Evolutionary conservation across 805 yeast species (phyloP), one percentile per base, ranked within the genome.

Genomic region (Cyberlindnera bimundalis): DNA sequence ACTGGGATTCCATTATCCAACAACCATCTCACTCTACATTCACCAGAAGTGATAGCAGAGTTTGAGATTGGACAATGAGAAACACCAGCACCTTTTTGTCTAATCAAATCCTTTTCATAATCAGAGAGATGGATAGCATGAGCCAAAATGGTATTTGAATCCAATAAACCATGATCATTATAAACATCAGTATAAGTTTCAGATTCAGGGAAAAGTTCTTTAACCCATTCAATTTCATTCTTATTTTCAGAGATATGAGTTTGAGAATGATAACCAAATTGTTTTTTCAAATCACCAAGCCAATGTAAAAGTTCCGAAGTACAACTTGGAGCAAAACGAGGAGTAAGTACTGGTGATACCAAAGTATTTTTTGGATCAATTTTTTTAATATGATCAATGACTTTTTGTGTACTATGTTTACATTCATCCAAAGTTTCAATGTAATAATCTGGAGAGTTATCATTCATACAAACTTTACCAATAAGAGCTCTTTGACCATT

Each of bases 11-110:
- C 76, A 29, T 73, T 71, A 33, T 81, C 70, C 40, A 89, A 66
- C 30, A 87, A 64, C 70, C 81, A 74, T 50, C 83, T 74, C 10
- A 91, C 78, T 15, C 88, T 82, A 8, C 96, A 90, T 61, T 88
- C 95, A 14, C 99, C 99, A 10, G 95, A 82, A 1, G 95, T 81
- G 42, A 91, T 73, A 14, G 93, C 79, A 1, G 95, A 79, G 60
- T 91, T 91, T 14, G 96, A 85, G 10, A 88, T 78, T 2, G 99
- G 99, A 65, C 99, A 91, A 62, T 93, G 98, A 5, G 95, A 74
- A 14, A 91, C 77, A 11, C 96, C 95, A 24, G 87, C 66, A 6
- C 75, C 64, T 16, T 74, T 72, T 14, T 53, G 47, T 46, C 70
- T 71, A 33, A 93, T 68, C 16, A 84, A 45, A 14, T 71, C 62